Conservation (phyloP, 164 flowering plant species). For the Berberis vulgaris region DNA sequence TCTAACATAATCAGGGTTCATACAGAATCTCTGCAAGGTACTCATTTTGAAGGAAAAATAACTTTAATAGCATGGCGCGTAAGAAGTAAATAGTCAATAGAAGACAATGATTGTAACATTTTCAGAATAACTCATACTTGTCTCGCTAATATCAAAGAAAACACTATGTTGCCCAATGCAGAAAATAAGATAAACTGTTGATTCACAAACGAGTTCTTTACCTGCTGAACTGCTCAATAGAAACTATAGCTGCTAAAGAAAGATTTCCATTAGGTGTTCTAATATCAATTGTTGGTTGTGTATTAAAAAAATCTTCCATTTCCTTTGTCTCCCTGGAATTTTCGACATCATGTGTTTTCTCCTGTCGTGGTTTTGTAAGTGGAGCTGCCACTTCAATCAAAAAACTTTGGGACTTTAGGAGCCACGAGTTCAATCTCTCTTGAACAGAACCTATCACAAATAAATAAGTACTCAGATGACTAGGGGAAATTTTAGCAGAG, state of each 20-base stretch:
- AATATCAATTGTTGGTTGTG: conserved; percentile 60
- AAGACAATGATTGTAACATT: no score
- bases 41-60: no score
- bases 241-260: conserved; percentile 67
- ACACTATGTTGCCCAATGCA: neutral
- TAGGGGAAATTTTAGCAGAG: no score
- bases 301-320: conserved; percentile 51
- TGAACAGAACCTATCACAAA: conserved; percentile 54
- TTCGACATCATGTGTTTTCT: conserved; percentile 23
- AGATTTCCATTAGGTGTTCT: conserved; percentile 54
- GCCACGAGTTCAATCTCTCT: conserved; percentile 52
- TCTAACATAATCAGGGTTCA: no score
- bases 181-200: neutral
- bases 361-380: conserved; percentile 40
- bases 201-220: conserved; percentile 16
- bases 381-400: conserved; percentile 67
- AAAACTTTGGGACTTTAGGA: conserved; percentile 62
- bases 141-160: neutral
- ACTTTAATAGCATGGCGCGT: no score
- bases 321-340: conserved; percentile 26
- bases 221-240: conserved; percentile 98
- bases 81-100: no score
- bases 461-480: no score
- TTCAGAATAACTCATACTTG: neutral
- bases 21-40: no score